Conservation (phyloP, 805 yeast species). For the Pichia scutulata region DNA sequence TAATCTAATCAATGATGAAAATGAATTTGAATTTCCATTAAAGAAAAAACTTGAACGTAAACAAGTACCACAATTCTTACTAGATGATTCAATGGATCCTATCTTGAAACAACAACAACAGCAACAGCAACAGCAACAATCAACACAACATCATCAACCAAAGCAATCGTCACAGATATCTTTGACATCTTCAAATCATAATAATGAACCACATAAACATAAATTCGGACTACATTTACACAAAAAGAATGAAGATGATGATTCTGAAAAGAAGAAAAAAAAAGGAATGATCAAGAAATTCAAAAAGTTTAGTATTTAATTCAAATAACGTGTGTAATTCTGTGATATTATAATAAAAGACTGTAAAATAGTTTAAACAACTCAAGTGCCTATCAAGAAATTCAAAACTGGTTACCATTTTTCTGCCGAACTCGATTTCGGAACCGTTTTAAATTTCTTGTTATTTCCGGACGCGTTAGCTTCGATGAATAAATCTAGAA, state of each 20-base stretch:
- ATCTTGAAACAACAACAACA: slow-evolving; percentile 1
- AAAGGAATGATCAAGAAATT: slow-evolving; percentile 20
- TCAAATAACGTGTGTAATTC: background rate
- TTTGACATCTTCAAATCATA: slow-evolving; percentile 4
- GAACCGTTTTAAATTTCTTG: no score
- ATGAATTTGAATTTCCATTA: slow-evolving; percentile 21
- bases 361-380: background rate
- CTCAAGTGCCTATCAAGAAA: background rate
- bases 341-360: background rate
- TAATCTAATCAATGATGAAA: slow-evolving; percentile 24
- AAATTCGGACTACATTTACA: slow-evolving; percentile 5
- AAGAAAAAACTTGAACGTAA: slow-evolving; percentile 14
- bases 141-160: background rate
- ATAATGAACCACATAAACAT: slow-evolving; percentile 3
- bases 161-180: background rate
- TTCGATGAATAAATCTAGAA: no score
- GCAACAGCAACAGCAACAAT: background rate
- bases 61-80: slow-evolving; percentile 17
- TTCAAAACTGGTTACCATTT: background rate
- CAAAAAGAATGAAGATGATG: slow-evolving; percentile 1
- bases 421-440: no score
- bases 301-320: slow-evolving; percentile 16
- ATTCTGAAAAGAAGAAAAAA: slow-evolving; percentile 9
- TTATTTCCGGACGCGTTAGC: no score
- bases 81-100: slow-evolving; percentile 15